Percentiles rank a stretch among this genome's conserved stretches.
phyloP scores from a whole-genome alignment of 495 filamentous ascomycete species.

The Aspergillus asperescens region DNA sequence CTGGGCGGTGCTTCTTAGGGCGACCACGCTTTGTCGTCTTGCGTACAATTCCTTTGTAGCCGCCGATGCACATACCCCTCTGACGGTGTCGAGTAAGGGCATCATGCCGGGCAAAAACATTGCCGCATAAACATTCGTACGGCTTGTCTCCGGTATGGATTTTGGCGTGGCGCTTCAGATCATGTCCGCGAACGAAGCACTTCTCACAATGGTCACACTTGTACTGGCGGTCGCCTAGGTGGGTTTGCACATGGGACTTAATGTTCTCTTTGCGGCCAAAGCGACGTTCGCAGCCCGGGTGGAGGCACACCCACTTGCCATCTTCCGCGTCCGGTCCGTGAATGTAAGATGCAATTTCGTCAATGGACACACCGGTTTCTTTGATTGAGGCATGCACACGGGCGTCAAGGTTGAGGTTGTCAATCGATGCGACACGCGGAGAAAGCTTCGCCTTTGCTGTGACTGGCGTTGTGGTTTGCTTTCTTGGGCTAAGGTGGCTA shows the following conservation, averaged over 20 bases:
- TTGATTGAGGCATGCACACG: constrained; percentile 49
- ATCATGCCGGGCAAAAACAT: constrained; percentile 87
- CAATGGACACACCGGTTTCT: constrained; percentile 74
- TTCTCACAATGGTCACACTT: constrained; percentile 84
- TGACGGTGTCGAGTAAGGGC: constrained; percentile 91
- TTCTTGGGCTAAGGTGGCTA: constrained; percentile 16
- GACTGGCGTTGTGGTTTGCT: constrained; percentile 11
- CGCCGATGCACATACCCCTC: constrained; percentile 89
- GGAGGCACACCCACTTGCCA: constrained; percentile 80
- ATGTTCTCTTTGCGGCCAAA: constrained; percentile 97
- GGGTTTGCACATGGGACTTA: constrained; percentile 94
- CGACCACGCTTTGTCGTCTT: constrained; percentile 63
- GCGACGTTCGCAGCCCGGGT: constrained; percentile 69
- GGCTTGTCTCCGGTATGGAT: constrained; percentile 93
- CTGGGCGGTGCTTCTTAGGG: constrained; percentile 59
- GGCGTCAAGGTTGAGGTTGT: constrained; percentile 45
- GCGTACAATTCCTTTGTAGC: constrained; percentile 75
- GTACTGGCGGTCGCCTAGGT: constrained; percentile 91
- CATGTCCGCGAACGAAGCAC: constrained; percentile 93
- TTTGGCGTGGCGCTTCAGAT: constrained; percentile 93
- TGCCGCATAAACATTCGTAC: constrained; percentile 84
- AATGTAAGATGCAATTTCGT: constrained; percentile 84
- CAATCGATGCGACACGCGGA: constrained; percentile 35
- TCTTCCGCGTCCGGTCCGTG: constrained; percentile 67
- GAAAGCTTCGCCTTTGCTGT: constrained; percentile 29